Conservation (phyloP, 1,139 yeast genomes). For the Pichia sp. region DNA sequence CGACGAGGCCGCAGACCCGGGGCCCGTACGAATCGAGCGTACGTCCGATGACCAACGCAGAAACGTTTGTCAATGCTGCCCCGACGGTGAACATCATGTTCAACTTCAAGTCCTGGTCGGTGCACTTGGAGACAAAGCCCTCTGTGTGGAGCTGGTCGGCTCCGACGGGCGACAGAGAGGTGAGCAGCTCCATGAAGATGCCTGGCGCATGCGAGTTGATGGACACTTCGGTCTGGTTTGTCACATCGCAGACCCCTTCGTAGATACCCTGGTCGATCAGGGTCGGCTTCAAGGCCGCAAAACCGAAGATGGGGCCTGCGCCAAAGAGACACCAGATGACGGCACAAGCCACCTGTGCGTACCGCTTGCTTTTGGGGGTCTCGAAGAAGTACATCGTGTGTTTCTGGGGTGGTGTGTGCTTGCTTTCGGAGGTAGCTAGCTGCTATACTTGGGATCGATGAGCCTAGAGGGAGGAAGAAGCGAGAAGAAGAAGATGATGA, state of each 20-base stretch:
- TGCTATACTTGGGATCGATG: too few relatives aligned
- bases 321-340: conserved; percentile 58
- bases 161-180: conserved; percentile 2
- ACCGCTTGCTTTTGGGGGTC: conserved; percentile 24
- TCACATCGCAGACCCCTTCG: conserved; percentile 37
- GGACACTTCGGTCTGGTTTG: conserved; percentile 8
- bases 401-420: too few relatives aligned
- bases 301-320: conserved; percentile 64
- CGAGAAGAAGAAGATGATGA: not conserved
- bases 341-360: conserved; percentile 43
- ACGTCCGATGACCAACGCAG: conserved; percentile 53
- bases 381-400: conserved; percentile 30
- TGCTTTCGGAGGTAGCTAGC: too few relatives aligned
- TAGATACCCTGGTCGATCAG: conserved; percentile 50
- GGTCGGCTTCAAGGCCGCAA: conserved; percentile 60
- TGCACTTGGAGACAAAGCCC: conserved; percentile 36
- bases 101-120: conserved; percentile 49
- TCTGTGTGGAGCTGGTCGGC: conserved; percentile 12
- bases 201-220: not conserved
- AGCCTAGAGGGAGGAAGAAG: not conserved
- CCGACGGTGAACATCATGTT: conserved; percentile 56
- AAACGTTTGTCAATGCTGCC: conserved; percentile 53
- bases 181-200: conserved; percentile 4
- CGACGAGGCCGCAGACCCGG: conserved; percentile 48
- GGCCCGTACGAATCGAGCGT: conserved; percentile 53